Evolutionary conservation across 176 grass and related monocot genomes (phyloP), one percentile per base, ranked within the genome.

Genomic region (Hyparrhenia diplandra): DNA sequence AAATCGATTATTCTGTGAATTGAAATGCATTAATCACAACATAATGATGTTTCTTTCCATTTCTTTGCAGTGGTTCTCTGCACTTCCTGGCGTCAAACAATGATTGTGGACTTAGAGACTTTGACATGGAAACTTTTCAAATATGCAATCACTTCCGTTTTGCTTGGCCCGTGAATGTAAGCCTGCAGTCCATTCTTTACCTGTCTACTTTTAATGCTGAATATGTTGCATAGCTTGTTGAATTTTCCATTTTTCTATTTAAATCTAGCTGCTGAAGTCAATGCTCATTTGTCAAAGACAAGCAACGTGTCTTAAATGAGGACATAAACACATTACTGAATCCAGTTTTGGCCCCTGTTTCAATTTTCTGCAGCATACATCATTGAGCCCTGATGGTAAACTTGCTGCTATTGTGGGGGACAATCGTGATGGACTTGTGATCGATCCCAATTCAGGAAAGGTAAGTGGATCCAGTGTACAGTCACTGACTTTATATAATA

Each of bases 51-150:
- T 47, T 46, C 27, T 61, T 62, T 23, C 13, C 25, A 6, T 28
- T 76, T 40, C 5, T 27, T 23, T 34, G 12, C 64, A 91, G 94
- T 66, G 94, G 91, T 60, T 83, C 89, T 67, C 59, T 97, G 61
- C 90, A 97, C 80, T 97, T 97, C 47, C 46, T 93, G 80, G 88
- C 86, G 28, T 97, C 93, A 77, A 91, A 91, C 61, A 94, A 94
- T 81, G 94, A 97, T 71, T 85, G 65, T 79, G 89, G 89, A 86
- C 71, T 97, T 80, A 77, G 87, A 65, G 88, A 93, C 42, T 97
- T 94, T 34, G 89, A 97, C 82, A 72, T 94, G 75, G 91, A 97
- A 69, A 94, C 21, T 1, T 97, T 94, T 60, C 84, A 89, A 67
- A 92, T 91, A 16, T 94, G 87, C 94, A 97, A 70, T 36, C 47